phyloP scores from a whole-genome alignment of 345 rosid genomes.

The Balakata baccata region DNA sequence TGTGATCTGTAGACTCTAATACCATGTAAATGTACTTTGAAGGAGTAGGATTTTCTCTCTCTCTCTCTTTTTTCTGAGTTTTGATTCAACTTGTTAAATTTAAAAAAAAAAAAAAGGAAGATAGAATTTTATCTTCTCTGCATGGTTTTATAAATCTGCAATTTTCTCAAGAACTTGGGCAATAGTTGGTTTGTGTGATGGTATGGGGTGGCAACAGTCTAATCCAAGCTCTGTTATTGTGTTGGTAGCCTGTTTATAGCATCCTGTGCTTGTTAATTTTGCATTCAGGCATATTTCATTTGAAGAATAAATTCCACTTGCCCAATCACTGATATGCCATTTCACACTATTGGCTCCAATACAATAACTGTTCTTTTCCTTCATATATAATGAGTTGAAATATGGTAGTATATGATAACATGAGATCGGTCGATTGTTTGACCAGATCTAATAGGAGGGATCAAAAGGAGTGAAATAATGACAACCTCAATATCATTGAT shows the following conservation, averaged over 20 bases:
- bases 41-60: no score
- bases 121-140: no score
- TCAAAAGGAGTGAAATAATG: no score
- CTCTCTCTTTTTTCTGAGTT: no score
- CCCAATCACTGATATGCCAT: background rate
- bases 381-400: constrained; percentile 16
- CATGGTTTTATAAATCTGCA: background rate
- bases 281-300: background rate
- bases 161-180: background rate
- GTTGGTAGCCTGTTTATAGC: background rate
- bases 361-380: background rate
- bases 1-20: no score
- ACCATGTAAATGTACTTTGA: no score
- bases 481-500: no score
- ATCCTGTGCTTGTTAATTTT: background rate
- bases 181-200: background rate
- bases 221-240: constrained; percentile 6
- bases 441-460: no score
- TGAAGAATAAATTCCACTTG: background rate
- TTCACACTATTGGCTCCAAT: background rate
- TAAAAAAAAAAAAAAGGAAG: no score
- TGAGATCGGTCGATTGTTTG: no score
- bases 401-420: no score
- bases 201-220: background rate
- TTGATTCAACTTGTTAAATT: no score